Base-by-base conservation (phyloP, 495 filamentous ascomycete genomes). In the Articulospora tetracladia region DNA sequence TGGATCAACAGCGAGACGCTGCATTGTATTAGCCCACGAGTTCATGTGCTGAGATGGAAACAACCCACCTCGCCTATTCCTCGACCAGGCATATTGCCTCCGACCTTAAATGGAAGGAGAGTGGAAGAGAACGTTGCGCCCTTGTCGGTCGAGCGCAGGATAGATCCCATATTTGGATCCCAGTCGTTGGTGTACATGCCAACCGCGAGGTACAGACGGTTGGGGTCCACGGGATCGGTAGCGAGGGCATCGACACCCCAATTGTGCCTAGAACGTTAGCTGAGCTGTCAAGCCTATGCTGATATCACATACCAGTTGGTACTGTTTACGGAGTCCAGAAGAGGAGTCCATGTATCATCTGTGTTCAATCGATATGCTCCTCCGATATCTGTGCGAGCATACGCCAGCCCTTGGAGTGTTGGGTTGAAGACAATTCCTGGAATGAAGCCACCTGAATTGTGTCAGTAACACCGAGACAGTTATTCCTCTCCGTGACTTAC, bases 51-150 rank as follows among this genome's bases (percentile, higher is more conserved):
- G 25, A 32, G 17, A 3, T 3, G 19, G 17, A 10, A 57, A 17
- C 2, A 30, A 39, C 30, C 7, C 26, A 59, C 57, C 49, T 86
- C 83, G 22, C 83, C 83, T 71, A 80, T 82, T 22, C 83, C 83
- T 19, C 83, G 76, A n/a, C 83, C 83, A 8, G 81, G 81, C 80
- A 84, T 85, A 65, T 86, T 86, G 0, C 82, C 81, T 8, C 82
- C 82, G 52, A 82, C 78, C 62, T 83, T 81, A 69, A 86, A 85
- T 4, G 82, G 73, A 1, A 84, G 68, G 4, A 67, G 67, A 3
- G 74, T 74, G 17, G 65, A 67, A 2, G 70, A 60, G 72, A 78
- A 84, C 1, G 79, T 83, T 6, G 60, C 68, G 10, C 82, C 82
- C 53, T 72, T 69, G 66, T 85, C 79, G 8, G 68, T 73, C 10